Percentiles rank a stretch among this genome's conserved stretches.
Evolutionary conservation across 1,139 yeast species (phyloP).

Genomic region (Candida mesenterica): DNA sequence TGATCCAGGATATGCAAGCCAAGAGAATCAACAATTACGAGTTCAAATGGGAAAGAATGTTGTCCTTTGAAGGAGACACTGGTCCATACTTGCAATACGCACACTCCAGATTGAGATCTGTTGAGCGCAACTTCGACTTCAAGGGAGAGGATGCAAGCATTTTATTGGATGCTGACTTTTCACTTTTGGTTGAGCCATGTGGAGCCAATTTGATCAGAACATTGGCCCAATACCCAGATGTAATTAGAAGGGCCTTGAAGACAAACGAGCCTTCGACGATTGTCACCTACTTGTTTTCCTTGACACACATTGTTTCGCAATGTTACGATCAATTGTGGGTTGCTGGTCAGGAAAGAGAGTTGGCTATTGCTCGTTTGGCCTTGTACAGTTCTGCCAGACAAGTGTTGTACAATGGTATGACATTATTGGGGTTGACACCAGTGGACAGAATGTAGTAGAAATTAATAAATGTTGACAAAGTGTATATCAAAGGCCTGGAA

Average conservation of each 20-base stretch:
- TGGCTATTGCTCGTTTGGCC: slow-evolving; percentile 91
- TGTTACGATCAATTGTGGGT: slow-evolving; percentile 97
- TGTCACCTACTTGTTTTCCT: slow-evolving; percentile 88
- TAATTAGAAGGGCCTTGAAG: slow-evolving; percentile 76
- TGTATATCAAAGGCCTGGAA: no score
- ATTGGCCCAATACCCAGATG: slow-evolving; percentile 90
- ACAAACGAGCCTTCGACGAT: slow-evolving; percentile 92
- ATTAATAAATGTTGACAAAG: background rate
- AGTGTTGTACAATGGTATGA: slow-evolving; percentile 89
- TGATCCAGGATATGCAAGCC: slow-evolving; percentile 99
- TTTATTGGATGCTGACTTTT: slow-evolving; percentile 59
- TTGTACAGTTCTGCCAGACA: slow-evolving; percentile 89
- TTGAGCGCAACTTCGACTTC: slow-evolving; percentile 76
- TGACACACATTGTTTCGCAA: slow-evolving; percentile 91
- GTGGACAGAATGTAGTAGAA: slow-evolving; percentile 87
- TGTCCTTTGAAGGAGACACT: slow-evolving; percentile 98
- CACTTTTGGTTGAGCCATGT: slow-evolving; percentile 72
- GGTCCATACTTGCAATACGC: slow-evolving; percentile 99
- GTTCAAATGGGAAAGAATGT: slow-evolving; percentile 98
- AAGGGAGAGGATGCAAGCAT: slow-evolving; percentile 27
- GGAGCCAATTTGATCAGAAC: slow-evolving; percentile 74
- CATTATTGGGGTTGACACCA: slow-evolving; percentile 88
- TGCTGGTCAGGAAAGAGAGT: slow-evolving; percentile 87
- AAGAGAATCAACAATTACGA: slow-evolving; percentile 95
- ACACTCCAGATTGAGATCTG: slow-evolving; percentile 94